Conservation (phyloP, 202 grass and related monocot species). For the Cymbopogon flexuosus region DNA sequence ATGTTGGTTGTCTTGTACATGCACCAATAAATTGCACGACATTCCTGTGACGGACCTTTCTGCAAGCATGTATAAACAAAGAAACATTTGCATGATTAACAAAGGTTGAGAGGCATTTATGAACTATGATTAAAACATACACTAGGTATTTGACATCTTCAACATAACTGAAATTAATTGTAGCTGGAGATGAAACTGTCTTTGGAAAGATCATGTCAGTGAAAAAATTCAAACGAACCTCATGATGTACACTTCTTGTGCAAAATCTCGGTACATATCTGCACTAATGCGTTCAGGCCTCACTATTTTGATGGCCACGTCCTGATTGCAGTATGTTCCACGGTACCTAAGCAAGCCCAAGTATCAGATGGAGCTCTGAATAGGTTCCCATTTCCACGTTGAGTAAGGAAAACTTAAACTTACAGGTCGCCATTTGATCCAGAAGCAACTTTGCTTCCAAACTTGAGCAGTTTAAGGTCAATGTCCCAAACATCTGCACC, state of each 20-base stretch:
- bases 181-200: background rate
- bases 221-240: conserved; percentile 40
- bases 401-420: conserved; percentile 30
- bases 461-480: conserved; percentile 55
- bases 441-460: conserved; percentile 61
- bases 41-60: conserved; percentile 90
- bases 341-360: conserved; percentile 49
- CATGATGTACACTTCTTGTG: conserved; percentile 91
- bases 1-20: conserved; percentile 57
- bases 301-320: conserved; percentile 89
- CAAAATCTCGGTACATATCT: conserved; percentile 74
- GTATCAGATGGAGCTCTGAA: conserved; percentile 12
- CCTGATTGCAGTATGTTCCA: conserved; percentile 79
- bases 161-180: background rate
- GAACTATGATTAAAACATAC: background rate
- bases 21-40: conserved; percentile 89
- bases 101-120: conserved; percentile 9
- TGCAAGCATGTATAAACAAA: conserved; percentile 31
- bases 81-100: background rate
- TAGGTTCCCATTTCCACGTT: background rate
- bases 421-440: conserved; percentile 78
- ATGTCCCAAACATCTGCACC: conserved; percentile 73
- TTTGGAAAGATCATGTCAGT: background rate
- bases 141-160: background rate
- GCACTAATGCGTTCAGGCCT: conserved; percentile 56